phyloP scores from a whole-genome alignment of 306 rosid species.

The Cotoneaster glaucophyllus region DNA sequence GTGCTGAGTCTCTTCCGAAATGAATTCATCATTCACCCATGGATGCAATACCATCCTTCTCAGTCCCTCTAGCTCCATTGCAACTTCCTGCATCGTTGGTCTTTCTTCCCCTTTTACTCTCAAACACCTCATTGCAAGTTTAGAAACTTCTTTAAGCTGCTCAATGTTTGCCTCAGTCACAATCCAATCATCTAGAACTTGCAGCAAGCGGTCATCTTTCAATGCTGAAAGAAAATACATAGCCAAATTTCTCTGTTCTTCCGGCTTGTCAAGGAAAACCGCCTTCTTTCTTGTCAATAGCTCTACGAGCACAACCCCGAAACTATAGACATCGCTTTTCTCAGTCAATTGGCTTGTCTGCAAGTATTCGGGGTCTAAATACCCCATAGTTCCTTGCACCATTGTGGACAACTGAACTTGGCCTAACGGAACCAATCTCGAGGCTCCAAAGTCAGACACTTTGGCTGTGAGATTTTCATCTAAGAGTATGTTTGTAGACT shows the following conservation, averaged over 20 bases:
- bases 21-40: background rate
- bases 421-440: background rate
- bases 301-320: constrained; percentile 20
- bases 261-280: background rate
- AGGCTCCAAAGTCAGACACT: constrained; percentile 6
- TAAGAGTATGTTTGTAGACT: constrained; percentile 9
- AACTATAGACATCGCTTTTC: constrained; percentile 25
- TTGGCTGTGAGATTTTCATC: constrained; percentile 2
- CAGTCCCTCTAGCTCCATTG: background rate
- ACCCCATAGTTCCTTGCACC: constrained; percentile 21
- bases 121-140: background rate
- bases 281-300: constrained; percentile 13
- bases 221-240: background rate
- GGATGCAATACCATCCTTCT: background rate
- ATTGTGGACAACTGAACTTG: background rate
- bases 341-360: constrained; percentile 12
- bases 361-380: constrained; percentile 22
- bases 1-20: background rate
- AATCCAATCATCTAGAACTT: background rate
- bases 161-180: background rate
- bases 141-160: background rate
- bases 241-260: background rate
- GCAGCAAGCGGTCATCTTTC: background rate
- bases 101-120: constrained; percentile 1
- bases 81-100: constrained; percentile 1